Conservation (phyloP, 352 stramenopile genomes). For the Phytopythium boreale region DNA sequence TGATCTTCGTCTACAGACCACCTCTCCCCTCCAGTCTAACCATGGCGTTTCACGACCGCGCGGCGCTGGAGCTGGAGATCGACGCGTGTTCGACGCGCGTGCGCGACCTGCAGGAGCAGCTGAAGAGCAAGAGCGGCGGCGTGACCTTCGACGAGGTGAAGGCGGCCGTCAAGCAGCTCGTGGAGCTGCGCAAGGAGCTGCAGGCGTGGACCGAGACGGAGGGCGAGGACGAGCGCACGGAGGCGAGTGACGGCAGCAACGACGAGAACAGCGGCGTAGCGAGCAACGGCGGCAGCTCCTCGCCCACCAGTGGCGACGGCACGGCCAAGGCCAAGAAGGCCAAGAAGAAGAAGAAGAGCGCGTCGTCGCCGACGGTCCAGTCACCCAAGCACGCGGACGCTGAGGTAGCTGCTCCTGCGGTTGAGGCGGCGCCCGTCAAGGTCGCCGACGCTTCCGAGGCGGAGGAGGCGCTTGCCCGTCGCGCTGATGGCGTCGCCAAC, state of each 20-base stretch:
- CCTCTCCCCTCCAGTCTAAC: neutral
- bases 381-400: constrained; percentile 6
- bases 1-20: neutral
- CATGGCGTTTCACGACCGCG: constrained; percentile 45
- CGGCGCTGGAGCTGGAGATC: constrained; percentile 50
- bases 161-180: constrained; percentile 53
- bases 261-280: constrained; percentile 5
- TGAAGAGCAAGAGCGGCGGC: constrained; percentile 39
- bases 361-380: constrained; percentile 2
- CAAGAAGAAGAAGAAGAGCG: constrained; percentile 12
- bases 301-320: neutral
- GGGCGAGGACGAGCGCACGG: constrained; percentile 22
- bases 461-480: constrained; percentile 8
- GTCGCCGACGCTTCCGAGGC: neutral
- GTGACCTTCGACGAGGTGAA: constrained; percentile 47
- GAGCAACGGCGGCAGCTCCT: neutral
- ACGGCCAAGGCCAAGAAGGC: constrained; percentile 19
- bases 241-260: constrained; percentile 14
- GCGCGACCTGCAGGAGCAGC: constrained; percentile 49
- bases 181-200: constrained; percentile 69
- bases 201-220: constrained; percentile 31
- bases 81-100: constrained; percentile 48
- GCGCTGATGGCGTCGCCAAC: constrained; percentile 7
- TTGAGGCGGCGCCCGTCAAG: constrained; percentile 11
- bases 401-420: neutral